Base-by-base conservation (phyloP, 2,329 filamentous ascomycete species). In the Cercospora berteroae region DNA sequence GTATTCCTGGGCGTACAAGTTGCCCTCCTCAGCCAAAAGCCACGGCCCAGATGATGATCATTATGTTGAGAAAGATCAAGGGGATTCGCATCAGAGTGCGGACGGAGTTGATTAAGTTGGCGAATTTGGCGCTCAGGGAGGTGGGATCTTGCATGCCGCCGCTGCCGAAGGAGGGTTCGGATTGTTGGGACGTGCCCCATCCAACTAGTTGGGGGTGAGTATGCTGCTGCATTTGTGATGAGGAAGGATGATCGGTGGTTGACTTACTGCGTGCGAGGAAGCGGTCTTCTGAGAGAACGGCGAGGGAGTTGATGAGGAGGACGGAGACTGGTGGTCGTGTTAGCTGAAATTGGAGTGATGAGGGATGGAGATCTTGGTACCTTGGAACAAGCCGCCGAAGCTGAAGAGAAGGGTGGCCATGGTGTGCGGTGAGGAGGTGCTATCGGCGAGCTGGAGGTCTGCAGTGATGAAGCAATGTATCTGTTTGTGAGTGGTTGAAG, bases 1-100 rank as follows among this genome's bases (percentile, higher is more conserved):
- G 20, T 12, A 10, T 20, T 8, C 13, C 18, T 23, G 10, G 20
- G 6, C 9, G 20, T 50, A 50, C 10, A 23, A 50, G 44, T n/a
- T 29, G 23, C 50, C n/a, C n/a, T 10, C n/a, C 42, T 77, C 76
- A 78, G 23, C 76, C 75, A 64, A 78, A 77, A 4, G 74, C 74
- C 42, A 77, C 70, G 2, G 75, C 72, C 75, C 74, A 96, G 67
- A 93, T 78, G 77, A 96, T 95, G 72, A 96, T 90, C 72, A 94
- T 79, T 5, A 89, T 88, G 79, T 96, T 96, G 75, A 94, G 88
- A 69, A 88, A 87, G 80, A 96, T 96, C 70, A 96, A 81, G 13
- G 93, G 93, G 84, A 94, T 93, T 83, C 94, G 88, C 92, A 96
- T 96, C 64, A 98, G 83, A 66, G 92, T 97, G 79, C 94, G 86